phyloP scores from a whole-genome alignment of 208 protist genomes.

The Tritrichomonas musculus region DNA sequence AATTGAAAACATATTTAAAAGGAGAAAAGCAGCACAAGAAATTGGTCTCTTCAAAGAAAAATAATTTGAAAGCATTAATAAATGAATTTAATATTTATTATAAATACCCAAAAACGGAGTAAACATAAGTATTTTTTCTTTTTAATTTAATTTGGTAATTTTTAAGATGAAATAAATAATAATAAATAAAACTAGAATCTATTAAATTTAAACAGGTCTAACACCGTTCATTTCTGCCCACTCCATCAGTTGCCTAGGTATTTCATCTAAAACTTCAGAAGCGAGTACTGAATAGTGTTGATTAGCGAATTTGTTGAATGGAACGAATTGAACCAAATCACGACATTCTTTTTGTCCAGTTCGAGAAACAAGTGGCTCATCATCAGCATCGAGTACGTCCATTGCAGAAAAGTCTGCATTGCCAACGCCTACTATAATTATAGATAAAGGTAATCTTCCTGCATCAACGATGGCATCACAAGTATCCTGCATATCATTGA shows the following conservation, averaged over 20 bases:
- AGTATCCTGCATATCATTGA: conserved; percentile 41
- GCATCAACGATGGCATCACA: conserved; percentile 27
- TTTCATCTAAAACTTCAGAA: conserved; percentile 41
- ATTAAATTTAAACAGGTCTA: background rate
- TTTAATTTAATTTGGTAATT: no score
- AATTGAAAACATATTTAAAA: no score
- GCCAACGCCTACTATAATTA: conserved; percentile 47
- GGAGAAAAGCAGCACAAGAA: no score
- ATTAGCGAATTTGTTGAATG: conserved; percentile 53
- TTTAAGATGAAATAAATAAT: no score
- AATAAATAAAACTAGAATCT: no score
- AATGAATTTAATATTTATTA: no score
- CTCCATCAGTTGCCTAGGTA: conserved; percentile 41
- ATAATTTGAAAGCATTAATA: no score
- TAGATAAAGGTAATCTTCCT: conserved; percentile 32
- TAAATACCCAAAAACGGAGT: no score
- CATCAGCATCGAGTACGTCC: conserved; percentile 34
- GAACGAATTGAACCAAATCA: conserved; percentile 63
- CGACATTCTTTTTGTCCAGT: background rate
- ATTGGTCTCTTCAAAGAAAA: no score
- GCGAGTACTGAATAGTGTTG: conserved; percentile 34
- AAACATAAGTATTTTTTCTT: no score
- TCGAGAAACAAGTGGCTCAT: background rate
- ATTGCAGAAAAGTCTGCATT: conserved; percentile 40
- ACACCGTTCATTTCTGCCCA: conserved; percentile 43